Evolutionary conservation across 768 basidiomycete genomes (phyloP), one percentile per base, ranked within the genome.

Genomic region (Boletus sensibilis): DNA sequence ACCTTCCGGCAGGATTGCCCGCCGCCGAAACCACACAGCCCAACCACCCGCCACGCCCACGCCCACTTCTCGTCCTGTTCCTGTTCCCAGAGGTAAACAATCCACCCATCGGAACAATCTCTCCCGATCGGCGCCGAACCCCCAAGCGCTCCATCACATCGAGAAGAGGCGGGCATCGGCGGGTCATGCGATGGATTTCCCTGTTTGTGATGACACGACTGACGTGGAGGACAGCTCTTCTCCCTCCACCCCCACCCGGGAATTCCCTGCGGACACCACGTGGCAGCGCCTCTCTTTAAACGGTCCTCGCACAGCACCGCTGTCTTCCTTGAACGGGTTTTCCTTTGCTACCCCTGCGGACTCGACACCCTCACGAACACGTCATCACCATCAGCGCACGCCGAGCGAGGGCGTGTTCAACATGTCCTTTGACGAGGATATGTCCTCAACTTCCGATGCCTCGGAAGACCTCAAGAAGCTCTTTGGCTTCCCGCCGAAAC

Each of bases 321-420:
- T 85, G 16, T 63, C 71, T 6, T 67, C 72, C 23, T 67, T 69
- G 4, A 57, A 69, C 39, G 56, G 57, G 1, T 81, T 80, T 64
- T 75, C 81, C 0, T 81, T 83, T 60, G 61, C 66, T 50, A 44
- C 52, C 27, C 58, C 50, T n/a, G 55, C 58, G 20, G 66, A 64
- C 44, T 68, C 71, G 14, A 76, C 74, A n/a, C 75, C 82, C 3
- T 71, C 75, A 1, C 65, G 60, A 5, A 14, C 65, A 52, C 75
- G 76, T 41, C 74, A 73, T 51, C 64, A 76, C 49, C 86, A 89
- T 65, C 74, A 70, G 40, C 82, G 87, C 53, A 76, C 80, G 7
- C 87, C 88, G 9, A 89, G 86, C 66, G 89, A 90, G 47, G 85
- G 85, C 37, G 75, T 90, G n/a, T 90, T 90, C 70, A 70, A 77